phyloP scores from a whole-genome alignment of 495 filamentous ascomycete species.

The Penicilliopsis zonata region DNA sequence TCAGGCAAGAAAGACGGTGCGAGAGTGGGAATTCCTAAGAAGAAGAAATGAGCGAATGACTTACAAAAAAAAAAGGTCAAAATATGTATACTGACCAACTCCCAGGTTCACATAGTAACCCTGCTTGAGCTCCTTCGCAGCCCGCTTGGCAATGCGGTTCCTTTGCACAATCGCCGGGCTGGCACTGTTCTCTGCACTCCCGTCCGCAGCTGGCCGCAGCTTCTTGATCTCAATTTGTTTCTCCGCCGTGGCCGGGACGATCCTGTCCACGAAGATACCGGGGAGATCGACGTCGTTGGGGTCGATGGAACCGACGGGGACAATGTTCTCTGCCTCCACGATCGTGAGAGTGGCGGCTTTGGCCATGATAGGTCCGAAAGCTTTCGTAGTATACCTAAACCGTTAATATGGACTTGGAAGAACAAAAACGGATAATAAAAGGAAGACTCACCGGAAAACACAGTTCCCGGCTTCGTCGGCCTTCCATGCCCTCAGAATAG shows the following conservation, averaged over 20 bases:
- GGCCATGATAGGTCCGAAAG: constrained; percentile 81
- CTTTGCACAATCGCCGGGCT: constrained; percentile 56
- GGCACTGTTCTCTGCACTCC: constrained; percentile 37
- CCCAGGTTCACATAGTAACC: constrained; percentile 91
- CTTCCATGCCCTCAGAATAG: constrained; percentile 80
- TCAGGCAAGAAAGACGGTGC: constrained; percentile 72
- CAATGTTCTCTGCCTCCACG: constrained; percentile 86
- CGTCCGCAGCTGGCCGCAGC: constrained; percentile 44
- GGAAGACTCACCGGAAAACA: constrained; percentile 66
- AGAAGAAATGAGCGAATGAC: no score
- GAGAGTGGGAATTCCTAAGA: constrained; percentile 64
- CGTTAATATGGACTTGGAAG: neutral
- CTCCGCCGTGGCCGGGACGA: constrained; percentile 60
- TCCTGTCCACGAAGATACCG: constrained; percentile 78
- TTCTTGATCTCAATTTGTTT: constrained; percentile 82
- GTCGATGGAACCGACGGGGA: constrained; percentile 67
- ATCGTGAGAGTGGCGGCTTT: constrained; percentile 79
- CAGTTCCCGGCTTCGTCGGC: constrained; percentile 81
- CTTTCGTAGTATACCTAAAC: constrained; percentile 35
- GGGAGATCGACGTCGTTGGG: constrained; percentile 75
- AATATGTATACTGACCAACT: constrained; percentile 59
- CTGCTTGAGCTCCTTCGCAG: constrained; percentile 88
- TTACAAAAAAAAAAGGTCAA: no score
- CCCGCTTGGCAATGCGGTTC: constrained; percentile 68
- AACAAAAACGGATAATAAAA: neutral